Evolutionary conservation across 2,329 filamentous ascomycete species (phyloP), one percentile per base, ranked within the genome.

Genomic region (Aspergillus latus): DNA sequence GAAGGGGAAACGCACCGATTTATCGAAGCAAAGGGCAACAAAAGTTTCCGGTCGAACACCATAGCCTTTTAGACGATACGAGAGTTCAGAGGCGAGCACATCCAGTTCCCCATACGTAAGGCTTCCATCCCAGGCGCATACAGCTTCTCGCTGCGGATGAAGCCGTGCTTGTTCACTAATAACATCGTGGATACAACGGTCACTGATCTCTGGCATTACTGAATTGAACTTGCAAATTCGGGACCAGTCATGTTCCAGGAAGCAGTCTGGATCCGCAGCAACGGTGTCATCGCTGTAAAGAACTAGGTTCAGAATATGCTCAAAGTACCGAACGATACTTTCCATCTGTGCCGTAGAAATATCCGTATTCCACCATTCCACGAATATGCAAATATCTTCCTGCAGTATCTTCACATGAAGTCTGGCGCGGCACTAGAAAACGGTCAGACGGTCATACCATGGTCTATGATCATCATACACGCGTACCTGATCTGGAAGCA

Each of bases 201-300:
- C 72, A 1, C 76, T 72, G 1, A 65, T 67, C 36, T 72, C 64
- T 2, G 74, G 74, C 1, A 70, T 66, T 30, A 77, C 75, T 60
- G 77, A 77, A 49, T 81, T 82, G 71, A 83, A 84, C 4, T 78
- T 75, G 6, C 80, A 65, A 42, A 85, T 78, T 54, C 84, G 81
- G 4, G 79, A 74, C 59, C 80, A 79, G 61, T 86, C 83, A 8
- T 78, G 73, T 47, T 82, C 78, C 10, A 77, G 84, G 62, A 85
- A 84, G 2, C 83, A 72, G 65, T 84, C 79, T 28, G 81, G 68
- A 16, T 80, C 71, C 5, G 72, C 76, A 49, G 84, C 70, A 3
- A 71, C 68, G n/a, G 70, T 72, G 8, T 74, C 71, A 0, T 78
- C 76, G 3, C 69, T 66, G 2, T 74, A 69, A 10, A 84, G 59